These are phyloP conservation scores for Parachaetomium inaequale DNA, from an alignment of 495 filamentous ascomycete genomes.

Conservation along the genomic window DNA sequence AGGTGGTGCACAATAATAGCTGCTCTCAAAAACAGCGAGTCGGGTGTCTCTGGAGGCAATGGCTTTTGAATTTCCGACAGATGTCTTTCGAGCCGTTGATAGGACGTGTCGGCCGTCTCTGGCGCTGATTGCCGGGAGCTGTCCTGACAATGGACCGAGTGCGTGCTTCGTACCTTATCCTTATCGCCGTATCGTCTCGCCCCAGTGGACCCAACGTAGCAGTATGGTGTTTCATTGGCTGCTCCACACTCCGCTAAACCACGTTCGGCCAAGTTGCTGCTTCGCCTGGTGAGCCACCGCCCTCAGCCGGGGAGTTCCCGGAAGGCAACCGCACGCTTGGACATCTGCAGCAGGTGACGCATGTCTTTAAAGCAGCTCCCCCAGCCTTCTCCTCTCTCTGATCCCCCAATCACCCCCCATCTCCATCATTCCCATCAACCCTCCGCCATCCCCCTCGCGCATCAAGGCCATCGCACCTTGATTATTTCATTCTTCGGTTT, in stretches of 20 bases:
- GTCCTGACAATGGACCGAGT: slow-evolving; percentile 15
- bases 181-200: slow-evolving; percentile 23
- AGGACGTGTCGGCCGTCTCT: neutral
- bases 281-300: too few species aligned
- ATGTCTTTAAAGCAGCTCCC: neutral
- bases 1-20: neutral
- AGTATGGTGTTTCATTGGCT: slow-evolving; percentile 25
- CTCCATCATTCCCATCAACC: too few species aligned
- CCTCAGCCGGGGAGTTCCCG: too few species aligned
- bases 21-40: neutral
- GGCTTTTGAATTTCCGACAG: neutral
- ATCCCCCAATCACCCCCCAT: slow-evolving; percentile 27
- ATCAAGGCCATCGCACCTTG: slow-evolving; percentile 28
- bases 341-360: too few species aligned
- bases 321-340: too few species aligned
- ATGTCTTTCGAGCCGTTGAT: neutral
- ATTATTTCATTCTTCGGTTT: slow-evolving; percentile 26
- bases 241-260: slow-evolving; percentile 28
- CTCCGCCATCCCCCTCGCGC: slow-evolving; percentile 30
- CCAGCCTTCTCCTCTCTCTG: slow-evolving; percentile 27
- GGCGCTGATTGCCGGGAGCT: too few species aligned
- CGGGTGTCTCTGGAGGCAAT: neutral
- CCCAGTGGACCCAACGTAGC: slow-evolving; percentile 17
- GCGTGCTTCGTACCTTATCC: slow-evolving; percentile 7
- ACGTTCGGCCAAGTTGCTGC: slow-evolving; percentile 13